A percentile compares a stretch with the other conserved stretches of the same genome.
These are phyloP conservation scores for Oryza punctata DNA, from an alignment of 176 grass and related monocot species.

Conservation along the genomic window DNA sequence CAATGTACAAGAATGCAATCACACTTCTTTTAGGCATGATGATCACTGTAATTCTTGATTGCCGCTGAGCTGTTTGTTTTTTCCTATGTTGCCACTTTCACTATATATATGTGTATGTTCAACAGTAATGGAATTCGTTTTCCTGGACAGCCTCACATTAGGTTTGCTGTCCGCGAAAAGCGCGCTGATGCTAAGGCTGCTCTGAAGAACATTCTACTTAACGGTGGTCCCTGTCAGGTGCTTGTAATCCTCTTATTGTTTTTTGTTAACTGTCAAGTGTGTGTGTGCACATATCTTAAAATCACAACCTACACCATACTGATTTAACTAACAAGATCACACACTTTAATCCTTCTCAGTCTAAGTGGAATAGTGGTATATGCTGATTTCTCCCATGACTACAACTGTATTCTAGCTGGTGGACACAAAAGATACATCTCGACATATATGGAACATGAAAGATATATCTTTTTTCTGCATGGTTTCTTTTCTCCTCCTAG, in stretches of 20 bases:
- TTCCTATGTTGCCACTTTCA: neutral
- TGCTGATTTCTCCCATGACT: neutral
- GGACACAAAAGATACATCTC: neutral
- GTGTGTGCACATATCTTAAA: neutral
- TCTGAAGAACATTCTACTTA: constrained; percentile 69
- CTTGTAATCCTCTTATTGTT: neutral
- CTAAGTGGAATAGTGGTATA: neutral
- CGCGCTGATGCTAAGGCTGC: constrained; percentile 64
- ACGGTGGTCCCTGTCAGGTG: constrained; percentile 64
- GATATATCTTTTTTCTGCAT: neutral
- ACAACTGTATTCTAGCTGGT: neutral
- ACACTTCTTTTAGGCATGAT: neutral
- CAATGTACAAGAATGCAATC: neutral
- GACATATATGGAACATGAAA: neutral
- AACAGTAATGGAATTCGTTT: neutral
- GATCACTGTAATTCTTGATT: neutral
- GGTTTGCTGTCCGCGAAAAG: constrained; percentile 65
- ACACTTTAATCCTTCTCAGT: neutral
- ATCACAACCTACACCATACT: neutral
- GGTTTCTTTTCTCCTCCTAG: neutral
- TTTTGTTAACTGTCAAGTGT: neutral
- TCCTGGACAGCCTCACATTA: constrained; percentile 53
- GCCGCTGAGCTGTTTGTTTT: neutral
- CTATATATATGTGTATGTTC: neutral
- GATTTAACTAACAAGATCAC: neutral